Evolutionary conservation across 805 yeast species (phyloP).

Genomic region (Starmerella asiatica): DNA sequence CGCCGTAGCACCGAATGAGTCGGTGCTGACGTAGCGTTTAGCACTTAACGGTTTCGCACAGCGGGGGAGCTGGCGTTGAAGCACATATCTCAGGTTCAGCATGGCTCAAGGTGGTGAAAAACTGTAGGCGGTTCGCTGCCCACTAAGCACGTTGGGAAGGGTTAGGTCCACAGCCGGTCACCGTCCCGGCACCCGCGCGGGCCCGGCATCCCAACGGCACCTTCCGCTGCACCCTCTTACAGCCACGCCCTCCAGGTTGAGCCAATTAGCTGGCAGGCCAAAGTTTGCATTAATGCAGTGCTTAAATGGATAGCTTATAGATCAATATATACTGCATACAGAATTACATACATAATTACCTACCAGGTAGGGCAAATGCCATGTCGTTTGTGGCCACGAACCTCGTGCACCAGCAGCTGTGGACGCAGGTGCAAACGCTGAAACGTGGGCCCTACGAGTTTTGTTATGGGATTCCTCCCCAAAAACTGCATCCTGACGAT

Average conservation of each 20-base stretch:
- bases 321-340: too few species aligned
- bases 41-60: conserved; percentile 5
- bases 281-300: too few species aligned
- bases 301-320: too few species aligned
- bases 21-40: conserved; percentile 14
- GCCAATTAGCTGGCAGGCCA: too few species aligned
- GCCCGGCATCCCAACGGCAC: background rate
- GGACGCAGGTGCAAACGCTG: conserved; percentile 24
- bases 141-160: background rate
- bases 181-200: too few species aligned
- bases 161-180: background rate
- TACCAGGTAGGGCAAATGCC: too few species aligned
- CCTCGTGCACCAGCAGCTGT: conserved; percentile 28
- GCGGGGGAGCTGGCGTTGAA: conserved; percentile 4
- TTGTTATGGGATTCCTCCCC: conserved; percentile 26
- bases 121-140: background rate
- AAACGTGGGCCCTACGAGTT: conserved; percentile 13
- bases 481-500: conserved; percentile 27
- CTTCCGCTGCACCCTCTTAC: background rate
- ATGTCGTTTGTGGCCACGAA: conserved; percentile 21
- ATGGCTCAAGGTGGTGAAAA: background rate
- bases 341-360: too few species aligned
- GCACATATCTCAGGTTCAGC: conserved; percentile 13
- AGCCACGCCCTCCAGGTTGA: too few species aligned
- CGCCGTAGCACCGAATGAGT: conserved; percentile 17